Evolutionary conservation across 495 filamentous ascomycete species (phyloP), one percentile per base, ranked within the genome.

Genomic region (Poronia punctata): DNA sequence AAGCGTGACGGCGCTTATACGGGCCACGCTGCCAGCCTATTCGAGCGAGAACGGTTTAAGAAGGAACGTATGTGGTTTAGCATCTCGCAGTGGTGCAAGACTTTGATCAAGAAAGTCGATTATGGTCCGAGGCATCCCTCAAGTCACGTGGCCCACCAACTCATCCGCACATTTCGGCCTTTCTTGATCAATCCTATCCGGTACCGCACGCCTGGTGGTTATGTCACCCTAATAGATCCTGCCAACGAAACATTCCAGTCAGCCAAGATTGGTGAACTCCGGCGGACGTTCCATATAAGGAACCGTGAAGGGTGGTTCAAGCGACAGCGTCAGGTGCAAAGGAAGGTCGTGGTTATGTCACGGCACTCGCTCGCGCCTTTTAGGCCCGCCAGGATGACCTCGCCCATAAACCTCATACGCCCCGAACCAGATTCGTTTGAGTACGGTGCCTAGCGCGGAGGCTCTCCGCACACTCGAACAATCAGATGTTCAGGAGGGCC

Each of bases 101-200:
- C 27, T 2, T 31, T 60, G 20, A 45, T 67, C 7, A 31, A 33
- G 8, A 45, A 29, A 36, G 43, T 12, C 31, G 39, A 5, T 24
- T 19, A 7, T 32, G 22, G 6, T 26, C 27, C 9, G 15, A 32
- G 6, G 30, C 29, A 17, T 43, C 45, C 16, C 39, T 56, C 14
- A 20, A 24, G 10, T n/a, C 42, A 49, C 3, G 22, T 62, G 10
- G 43, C 75, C 7, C 75, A 74, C 0, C 53, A 57, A 19, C 50
- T 69, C 25, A 44, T 73, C 1, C 60, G 66, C 44, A 68, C 75
- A 49, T 80, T 76, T 61, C 46, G 42, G 7, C 61, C 62, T 31
- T 72, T 76, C 30, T 41, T 79, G 10, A 71, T 65, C 0, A 51
- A 56, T 14, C 37, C 38, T 0, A 49, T 66, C 43, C 6, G 17